phyloP scores from a whole-genome alignment of 2,329 filamentous ascomycete genomes.

The Alternaria tenuissima region DNA sequence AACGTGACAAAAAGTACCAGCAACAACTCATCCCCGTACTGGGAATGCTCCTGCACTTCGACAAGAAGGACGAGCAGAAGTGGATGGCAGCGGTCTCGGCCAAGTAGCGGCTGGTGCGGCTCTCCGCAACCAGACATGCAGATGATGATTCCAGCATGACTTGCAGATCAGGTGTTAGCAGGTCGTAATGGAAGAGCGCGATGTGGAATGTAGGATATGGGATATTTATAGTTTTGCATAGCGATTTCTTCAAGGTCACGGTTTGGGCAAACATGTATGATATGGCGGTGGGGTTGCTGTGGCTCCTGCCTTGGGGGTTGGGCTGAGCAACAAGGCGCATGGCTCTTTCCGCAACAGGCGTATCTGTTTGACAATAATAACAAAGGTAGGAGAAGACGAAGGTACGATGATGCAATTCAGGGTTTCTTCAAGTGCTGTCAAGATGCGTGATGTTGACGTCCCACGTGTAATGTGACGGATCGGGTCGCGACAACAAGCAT shows the following conservation, averaged over 20 bases:
- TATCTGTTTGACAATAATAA: not conserved
- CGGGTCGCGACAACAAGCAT: slow-evolving; percentile 3
- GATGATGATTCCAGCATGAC: slow-evolving; percentile 11
- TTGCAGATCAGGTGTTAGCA: slow-evolving; percentile 6
- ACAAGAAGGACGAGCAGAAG: slow-evolving; percentile 83
- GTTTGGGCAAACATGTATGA: slow-evolving; percentile 6
- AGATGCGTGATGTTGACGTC: slow-evolving; percentile 1
- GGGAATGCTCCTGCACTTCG: slow-evolving; percentile 78
- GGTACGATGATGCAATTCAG: not conserved
- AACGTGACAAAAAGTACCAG: slow-evolving; percentile 78
- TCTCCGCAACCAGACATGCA: slow-evolving; percentile 22
- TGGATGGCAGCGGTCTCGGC: slow-evolving; percentile 79
- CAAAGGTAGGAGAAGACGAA: not conserved
- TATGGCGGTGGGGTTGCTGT: slow-evolving; percentile 4
- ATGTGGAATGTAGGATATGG: not conserved
- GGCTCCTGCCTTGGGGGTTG: not conserved
- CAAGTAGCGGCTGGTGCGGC: slow-evolving; percentile 32
- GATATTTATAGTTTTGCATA: slow-evolving; percentile 9
- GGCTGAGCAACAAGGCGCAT: not conserved
- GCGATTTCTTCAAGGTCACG: slow-evolving; percentile 15
- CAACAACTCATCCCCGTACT: slow-evolving; percentile 80
- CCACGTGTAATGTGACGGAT: not conserved
- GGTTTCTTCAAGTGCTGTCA: not conserved
- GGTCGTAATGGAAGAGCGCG: not conserved
- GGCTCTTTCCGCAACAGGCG: not conserved